phyloP scores from a whole-genome alignment of 345 rosid genomes.

The Moringa oleifera region DNA sequence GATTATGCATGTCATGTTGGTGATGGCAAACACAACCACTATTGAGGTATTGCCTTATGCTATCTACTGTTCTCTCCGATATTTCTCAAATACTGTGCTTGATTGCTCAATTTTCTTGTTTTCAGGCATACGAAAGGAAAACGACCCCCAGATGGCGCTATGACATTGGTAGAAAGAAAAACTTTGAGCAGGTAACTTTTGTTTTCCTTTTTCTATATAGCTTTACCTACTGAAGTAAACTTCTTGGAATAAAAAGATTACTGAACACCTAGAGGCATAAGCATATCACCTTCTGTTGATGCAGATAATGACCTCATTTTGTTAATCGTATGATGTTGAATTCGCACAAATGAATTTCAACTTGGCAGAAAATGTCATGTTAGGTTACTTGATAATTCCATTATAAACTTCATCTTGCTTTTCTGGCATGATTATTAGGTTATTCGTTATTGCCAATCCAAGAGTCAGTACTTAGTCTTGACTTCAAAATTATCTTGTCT shows the following conservation, averaged over 20 bases:
- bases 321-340: too few relatives aligned
- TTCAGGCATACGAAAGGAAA: slow-evolving; percentile 77
- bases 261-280: neutral
- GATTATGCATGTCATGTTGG: slow-evolving; percentile 64
- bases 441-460: too few relatives aligned
- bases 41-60: slow-evolving; percentile 56
- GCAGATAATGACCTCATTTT: too few relatives aligned
- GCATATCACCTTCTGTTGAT: too few relatives aligned
- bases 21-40: slow-evolving; percentile 62
- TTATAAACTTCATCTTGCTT: neutral
- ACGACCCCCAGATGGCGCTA: slow-evolving; percentile 60
- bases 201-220: neutral
- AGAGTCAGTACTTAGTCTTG: neutral
- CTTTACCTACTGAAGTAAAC: neutral
- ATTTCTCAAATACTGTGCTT: slow-evolving; percentile 1
- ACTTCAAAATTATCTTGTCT: neutral
- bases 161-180: slow-evolving; percentile 69
- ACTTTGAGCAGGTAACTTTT: slow-evolving; percentile 66
- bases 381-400: neutral
- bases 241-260: neutral
- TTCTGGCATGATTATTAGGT: neutral
- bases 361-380: neutral
- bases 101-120: slow-evolving; percentile 13
- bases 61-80: slow-evolving; percentile 4
- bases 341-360: too few relatives aligned